phyloP scores from a whole-genome alignment of 345 rosid species.

The Angophora floribunda region DNA sequence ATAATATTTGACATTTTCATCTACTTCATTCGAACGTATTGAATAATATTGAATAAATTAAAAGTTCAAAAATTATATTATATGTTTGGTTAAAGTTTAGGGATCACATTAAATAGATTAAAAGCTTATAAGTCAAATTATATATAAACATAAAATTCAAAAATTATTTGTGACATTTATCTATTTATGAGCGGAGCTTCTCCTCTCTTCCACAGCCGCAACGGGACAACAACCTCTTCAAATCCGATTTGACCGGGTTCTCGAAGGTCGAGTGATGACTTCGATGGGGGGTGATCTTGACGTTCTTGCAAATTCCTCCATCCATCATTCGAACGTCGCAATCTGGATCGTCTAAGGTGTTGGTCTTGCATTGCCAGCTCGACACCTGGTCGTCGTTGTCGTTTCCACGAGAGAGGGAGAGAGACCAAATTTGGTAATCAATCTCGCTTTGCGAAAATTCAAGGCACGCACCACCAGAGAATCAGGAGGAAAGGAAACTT shows the following conservation, averaged over 20 bases:
- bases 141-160: too few relatives aligned
- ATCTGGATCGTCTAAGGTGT: neutral
- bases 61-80: too few relatives aligned
- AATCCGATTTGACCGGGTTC: neutral
- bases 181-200: neutral
- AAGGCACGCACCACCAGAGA: neutral
- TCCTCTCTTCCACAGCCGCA: neutral
- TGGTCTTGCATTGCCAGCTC: neutral
- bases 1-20: too few relatives aligned
- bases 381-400: neutral
- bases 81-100: too few relatives aligned
- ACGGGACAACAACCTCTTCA: neutral
- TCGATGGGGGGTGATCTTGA: neutral
- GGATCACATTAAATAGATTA: too few relatives aligned
- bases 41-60: too few relatives aligned
- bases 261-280: neutral
- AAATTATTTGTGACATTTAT: too few relatives aligned
- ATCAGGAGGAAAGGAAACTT: neutral
- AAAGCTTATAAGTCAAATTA: too few relatives aligned
- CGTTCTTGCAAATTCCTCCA: neutral
- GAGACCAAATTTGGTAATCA: neutral
- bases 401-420: neutral
- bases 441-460: neutral
- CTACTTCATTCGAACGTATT: too few relatives aligned
- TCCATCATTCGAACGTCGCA: neutral